Evolutionary conservation across 192 early-diverging fungal genomes (phyloP).

Genomic region (Coemansia umbellata): DNA sequence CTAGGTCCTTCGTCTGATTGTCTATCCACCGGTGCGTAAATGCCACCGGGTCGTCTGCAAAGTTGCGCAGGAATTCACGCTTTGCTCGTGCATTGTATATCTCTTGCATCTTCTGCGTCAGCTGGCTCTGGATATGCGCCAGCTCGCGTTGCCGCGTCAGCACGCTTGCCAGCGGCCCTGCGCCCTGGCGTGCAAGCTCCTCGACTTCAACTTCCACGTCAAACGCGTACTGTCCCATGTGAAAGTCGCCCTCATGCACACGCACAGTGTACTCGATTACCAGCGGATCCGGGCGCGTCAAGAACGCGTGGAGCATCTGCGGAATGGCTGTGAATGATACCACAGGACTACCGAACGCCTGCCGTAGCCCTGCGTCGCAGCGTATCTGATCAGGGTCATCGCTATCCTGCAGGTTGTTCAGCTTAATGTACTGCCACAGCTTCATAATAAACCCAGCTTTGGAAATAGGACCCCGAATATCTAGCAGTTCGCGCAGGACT

Average conservation of each 20-base stretch:
- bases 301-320: conserved; percentile 70
- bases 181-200: conserved; percentile 57
- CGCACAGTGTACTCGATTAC: conserved; percentile 86
- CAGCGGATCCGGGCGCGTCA: conserved; percentile 81
- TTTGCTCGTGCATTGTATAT: conserved; percentile 88
- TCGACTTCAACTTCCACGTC: conserved; percentile 92
- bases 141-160: conserved; percentile 55
- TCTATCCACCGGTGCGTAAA: conserved; percentile 93
- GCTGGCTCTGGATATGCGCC: conserved; percentile 45
- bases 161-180: conserved; percentile 53
- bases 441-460: conserved; percentile 67
- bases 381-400: conserved; percentile 86
- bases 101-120: conserved; percentile 73
- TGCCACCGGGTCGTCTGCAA: conserved; percentile 78
- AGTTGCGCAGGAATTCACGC: conserved; percentile 88
- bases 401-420: conserved; percentile 83
- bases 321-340: conserved; percentile 80
- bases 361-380: conserved; percentile 69
- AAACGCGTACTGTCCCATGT: conserved; percentile 74
- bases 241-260: conserved; percentile 67
- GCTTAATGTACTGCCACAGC: conserved; percentile 96
- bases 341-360: conserved; percentile 63
- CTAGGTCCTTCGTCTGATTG: conserved; percentile 88
- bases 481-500: conserved; percentile 69
- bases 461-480: conserved; percentile 55